phyloP scores from a whole-genome alignment of 164 flowering plant species.

The Umbellularia californica region DNA sequence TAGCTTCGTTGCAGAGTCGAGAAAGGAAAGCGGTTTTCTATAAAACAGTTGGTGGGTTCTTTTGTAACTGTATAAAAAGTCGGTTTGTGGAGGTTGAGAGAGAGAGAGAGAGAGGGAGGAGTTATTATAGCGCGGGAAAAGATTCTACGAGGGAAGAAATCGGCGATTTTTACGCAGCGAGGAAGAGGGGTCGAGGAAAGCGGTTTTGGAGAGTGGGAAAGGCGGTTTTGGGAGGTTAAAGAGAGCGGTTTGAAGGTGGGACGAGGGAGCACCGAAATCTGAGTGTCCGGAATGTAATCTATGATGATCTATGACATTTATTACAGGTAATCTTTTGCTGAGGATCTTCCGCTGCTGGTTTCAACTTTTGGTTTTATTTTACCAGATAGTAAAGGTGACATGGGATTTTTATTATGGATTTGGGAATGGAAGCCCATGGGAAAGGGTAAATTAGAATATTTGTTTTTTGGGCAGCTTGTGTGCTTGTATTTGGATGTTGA shows the following conservation, averaged over 20 bases:
- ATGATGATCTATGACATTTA: conserved; percentile 14
- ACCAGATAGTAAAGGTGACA: neutral
- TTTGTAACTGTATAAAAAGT: neutral
- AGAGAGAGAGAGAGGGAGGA: neutral
- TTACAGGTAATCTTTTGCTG: neutral
- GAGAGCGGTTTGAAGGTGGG: neutral
- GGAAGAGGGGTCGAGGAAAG: neutral
- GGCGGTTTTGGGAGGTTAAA: neutral
- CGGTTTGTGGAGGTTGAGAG: neutral
- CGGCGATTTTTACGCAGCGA: conserved; percentile 5
- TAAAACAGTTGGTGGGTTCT: neutral
- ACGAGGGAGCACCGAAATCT: conserved; percentile 2
- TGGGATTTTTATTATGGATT: neutral
- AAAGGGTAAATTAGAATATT: neutral
- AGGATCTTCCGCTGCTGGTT: conserved; percentile 3
- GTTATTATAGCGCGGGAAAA: conserved; percentile 2
- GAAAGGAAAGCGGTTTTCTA: conserved; percentile 4
- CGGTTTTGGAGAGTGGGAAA: neutral
- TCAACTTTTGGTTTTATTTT: too few species aligned
- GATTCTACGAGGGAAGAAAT: conserved; percentile 3
- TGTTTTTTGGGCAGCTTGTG: neutral
- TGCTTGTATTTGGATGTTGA: neutral
- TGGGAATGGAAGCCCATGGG: neutral
- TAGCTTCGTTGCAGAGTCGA: neutral
- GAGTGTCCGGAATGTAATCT: conserved; percentile 10